Percentiles rank a stretch among this genome's conserved stretches.
phyloP scores from a whole-genome alignment of 495 filamentous ascomycete genomes.

The Amniculicola lignicola region DNA sequence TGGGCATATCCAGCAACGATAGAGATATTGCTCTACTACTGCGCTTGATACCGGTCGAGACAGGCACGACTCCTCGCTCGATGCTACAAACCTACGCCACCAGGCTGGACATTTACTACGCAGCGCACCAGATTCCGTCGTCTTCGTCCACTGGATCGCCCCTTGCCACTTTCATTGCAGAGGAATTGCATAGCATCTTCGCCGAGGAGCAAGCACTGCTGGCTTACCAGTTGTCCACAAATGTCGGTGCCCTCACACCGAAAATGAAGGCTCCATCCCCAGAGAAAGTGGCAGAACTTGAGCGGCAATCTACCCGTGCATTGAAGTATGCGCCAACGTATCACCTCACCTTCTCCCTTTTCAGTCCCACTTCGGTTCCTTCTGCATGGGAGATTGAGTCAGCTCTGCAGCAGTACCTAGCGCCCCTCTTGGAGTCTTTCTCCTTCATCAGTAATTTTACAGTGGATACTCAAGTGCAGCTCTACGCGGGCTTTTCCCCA shows the following conservation, averaged over 20 bases:
- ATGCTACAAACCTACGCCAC: conserved; percentile 65
- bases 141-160: conserved; percentile 66
- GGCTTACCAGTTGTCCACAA: conserved; percentile 69
- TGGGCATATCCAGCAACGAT: conserved; percentile 1
- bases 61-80: conserved; percentile 51
- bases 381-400: conserved; percentile 89
- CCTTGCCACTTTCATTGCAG: conserved; percentile 76
- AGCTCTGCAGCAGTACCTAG: conserved; percentile 76
- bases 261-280: conserved; percentile 43
- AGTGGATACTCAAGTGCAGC: conserved; percentile 91
- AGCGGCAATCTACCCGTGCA: conserved; percentile 67
- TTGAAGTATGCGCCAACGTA: conserved; percentile 93
- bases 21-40: conserved; percentile 65
- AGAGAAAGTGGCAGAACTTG: conserved; percentile 52
- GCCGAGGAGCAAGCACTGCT: conserved; percentile 87
- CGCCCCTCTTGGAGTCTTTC: conserved; percentile 74
- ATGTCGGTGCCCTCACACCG: conserved; percentile 18
- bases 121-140: conserved; percentile 68
- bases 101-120: conserved; percentile 75
- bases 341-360: conserved; percentile 92
- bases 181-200: conserved; percentile 74
- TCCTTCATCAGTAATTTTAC: conserved; percentile 90
- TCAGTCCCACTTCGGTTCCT: conserved; percentile 71
- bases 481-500: conserved; percentile 76
- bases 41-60: conserved; percentile 62